phyloP scores from a whole-genome alignment of 768 basidiomycete species.

The Pleurotus cornucopiae region DNA sequence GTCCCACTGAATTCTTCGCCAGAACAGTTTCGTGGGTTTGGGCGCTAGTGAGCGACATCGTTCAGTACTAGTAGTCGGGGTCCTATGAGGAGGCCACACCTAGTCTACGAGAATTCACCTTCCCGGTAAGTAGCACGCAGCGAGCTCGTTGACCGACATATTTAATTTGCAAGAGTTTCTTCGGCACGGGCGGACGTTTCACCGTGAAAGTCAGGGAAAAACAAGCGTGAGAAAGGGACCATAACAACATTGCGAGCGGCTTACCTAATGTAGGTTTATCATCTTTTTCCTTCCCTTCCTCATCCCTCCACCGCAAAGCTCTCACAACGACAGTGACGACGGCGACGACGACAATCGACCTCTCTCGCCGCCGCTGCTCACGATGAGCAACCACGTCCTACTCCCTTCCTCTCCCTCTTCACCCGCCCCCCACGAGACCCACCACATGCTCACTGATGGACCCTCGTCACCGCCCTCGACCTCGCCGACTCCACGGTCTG shows the following conservation, averaged over 20 bases:
- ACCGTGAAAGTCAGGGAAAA: neutral
- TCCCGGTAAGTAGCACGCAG: neutral
- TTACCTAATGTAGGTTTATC: slow-evolving; percentile 3
- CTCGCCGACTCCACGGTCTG: slow-evolving; percentile 12
- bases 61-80: neutral
- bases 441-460: slow-evolving; percentile 15
- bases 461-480: slow-evolving; percentile 24
- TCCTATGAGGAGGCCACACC: neutral
- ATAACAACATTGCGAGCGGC: neutral
- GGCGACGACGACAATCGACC: slow-evolving; percentile 1
- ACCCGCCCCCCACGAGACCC: slow-evolving; percentile 11
- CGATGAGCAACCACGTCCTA: slow-evolving; percentile 2
- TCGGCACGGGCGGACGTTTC: neutral
- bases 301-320: slow-evolving; percentile 1
- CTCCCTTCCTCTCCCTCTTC: slow-evolving; percentile 12
- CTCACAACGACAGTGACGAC: neutral
- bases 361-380: slow-evolving; percentile 1
- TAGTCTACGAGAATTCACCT: neutral
- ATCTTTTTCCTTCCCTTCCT: slow-evolving; percentile 1
- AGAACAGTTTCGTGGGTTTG: neutral
- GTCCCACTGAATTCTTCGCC: neutral
- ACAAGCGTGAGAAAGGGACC: neutral
- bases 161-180: neutral
- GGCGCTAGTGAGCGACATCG: neutral
- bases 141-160: neutral